phyloP scores from a whole-genome alignment of 176 grass and related monocot species.

The Oryza nivara region DNA sequence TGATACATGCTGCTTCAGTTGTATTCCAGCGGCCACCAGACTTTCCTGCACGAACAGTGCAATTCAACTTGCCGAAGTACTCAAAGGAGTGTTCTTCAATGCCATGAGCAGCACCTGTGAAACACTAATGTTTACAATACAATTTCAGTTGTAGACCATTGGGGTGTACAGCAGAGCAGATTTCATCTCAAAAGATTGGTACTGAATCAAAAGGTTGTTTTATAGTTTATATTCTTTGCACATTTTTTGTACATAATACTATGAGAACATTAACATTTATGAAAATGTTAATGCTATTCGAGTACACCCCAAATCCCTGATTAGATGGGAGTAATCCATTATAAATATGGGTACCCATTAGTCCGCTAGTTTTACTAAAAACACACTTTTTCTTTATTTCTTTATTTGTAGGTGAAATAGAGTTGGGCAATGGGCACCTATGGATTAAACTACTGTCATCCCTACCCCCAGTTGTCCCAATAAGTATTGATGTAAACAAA shows the following conservation, averaged over 20 bases:
- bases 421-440: not conserved
- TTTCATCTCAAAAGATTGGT: not conserved
- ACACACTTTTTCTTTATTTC: not conserved
- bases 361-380: not conserved
- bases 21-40: conserved; percentile 54
- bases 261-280: not conserved
- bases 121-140: conserved; percentile 1
- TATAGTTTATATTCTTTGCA: conserved; percentile 8
- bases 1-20: conserved; percentile 70
- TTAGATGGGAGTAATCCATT: not conserved
- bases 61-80: conserved; percentile 51
- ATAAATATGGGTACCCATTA: not conserved
- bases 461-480: not conserved
- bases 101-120: conserved; percentile 41
- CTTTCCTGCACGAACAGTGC: conserved; percentile 56
- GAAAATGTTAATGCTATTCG: not conserved
- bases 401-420: not conserved
- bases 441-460: not conserved
- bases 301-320: not conserved
- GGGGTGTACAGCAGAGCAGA: not conserved
- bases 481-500: not conserved
- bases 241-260: not conserved
- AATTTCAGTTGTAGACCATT: not conserved
- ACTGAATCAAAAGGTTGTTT: not conserved
- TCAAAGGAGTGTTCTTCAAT: conserved; percentile 45